Evolutionary conservation across 495 filamentous ascomycete species (phyloP).

Genomic region (Penicillium coffeae): DNA sequence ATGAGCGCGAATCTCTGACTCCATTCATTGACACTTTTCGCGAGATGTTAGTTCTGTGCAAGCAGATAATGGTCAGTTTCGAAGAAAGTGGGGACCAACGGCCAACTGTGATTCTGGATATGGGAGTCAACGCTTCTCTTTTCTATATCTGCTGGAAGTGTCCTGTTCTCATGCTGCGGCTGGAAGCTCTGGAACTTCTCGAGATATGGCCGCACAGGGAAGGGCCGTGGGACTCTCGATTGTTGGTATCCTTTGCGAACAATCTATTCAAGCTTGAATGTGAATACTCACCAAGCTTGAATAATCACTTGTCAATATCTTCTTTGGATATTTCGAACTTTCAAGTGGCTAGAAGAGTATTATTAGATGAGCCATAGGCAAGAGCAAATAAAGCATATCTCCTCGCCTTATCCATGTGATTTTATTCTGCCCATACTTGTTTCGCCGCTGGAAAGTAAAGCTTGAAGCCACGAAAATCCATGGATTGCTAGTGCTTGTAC

Average conservation of each 20-base stretch:
- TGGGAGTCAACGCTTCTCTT: not conserved
- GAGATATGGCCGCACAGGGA: conserved; percentile 21
- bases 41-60: not conserved
- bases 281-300: not conserved
- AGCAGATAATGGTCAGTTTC: conserved; percentile 6
- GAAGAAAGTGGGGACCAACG: conserved; percentile 12
- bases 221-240: conserved; percentile 13
- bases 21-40: conserved; percentile 3
- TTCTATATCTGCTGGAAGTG: conserved; percentile 47
- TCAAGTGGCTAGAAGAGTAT: too few relatives aligned
- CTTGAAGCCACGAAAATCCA: too few relatives aligned
- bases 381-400: too few relatives aligned
- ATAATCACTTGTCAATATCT: too few relatives aligned
- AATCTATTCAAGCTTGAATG: conserved; percentile 11
- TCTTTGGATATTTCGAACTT: too few relatives aligned
- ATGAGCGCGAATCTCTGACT: not conserved
- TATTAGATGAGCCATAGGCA: too few relatives aligned
- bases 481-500: too few relatives aligned
- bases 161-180: conserved; percentile 34
- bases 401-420: too few relatives aligned
- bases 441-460: too few relatives aligned
- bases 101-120: not conserved
- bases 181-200: conserved; percentile 36
- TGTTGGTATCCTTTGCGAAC: conserved; percentile 8
- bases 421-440: too few relatives aligned